A percentile compares a stretch with the other conserved stretches of the same genome.
Evolutionary conservation across 1,139 yeast genomes (phyloP).

Genomic region (Saccharomyces pastorianus): DNA sequence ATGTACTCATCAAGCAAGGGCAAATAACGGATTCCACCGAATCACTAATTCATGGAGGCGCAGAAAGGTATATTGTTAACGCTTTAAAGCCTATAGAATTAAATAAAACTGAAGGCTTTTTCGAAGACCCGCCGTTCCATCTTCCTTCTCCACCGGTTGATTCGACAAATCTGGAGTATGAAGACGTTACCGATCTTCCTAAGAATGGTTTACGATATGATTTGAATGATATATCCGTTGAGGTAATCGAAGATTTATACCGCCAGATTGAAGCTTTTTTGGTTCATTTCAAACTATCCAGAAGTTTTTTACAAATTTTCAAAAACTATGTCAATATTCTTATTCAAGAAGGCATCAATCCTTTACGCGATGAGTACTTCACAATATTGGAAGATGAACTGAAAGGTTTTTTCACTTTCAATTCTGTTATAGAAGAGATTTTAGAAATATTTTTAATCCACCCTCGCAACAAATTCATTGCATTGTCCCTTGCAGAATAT

Average conservation of each 20-base stretch:
- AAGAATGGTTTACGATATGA: background rate
- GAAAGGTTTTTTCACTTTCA: slow-evolving; percentile 8
- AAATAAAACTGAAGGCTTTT: background rate
- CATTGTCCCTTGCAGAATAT: slow-evolving; percentile 11
- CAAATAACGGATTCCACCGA: background rate
- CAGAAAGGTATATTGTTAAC: background rate
- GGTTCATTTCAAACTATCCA: slow-evolving; percentile 5
- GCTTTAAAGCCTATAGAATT: background rate
- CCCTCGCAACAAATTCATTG: slow-evolving; percentile 13
- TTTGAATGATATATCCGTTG: background rate
- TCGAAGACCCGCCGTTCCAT: background rate
- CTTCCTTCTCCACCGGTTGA: background rate
- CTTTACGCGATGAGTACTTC: slow-evolving; percentile 10
- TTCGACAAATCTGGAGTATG: background rate
- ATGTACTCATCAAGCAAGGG: background rate
- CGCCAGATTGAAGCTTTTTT: background rate
- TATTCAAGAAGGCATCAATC: slow-evolving; percentile 8
- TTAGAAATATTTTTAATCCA: slow-evolving; percentile 9
- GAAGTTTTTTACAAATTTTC: slow-evolving; percentile 12
- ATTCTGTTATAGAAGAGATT: slow-evolving; percentile 8
- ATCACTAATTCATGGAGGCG: background rate
- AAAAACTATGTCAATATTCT: slow-evolving; percentile 8
- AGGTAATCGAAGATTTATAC: background rate
- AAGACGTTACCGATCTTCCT: background rate
- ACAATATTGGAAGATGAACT: slow-evolving; percentile 11